A percentile compares a stretch with the other conserved stretches of the same genome.
Evolutionary conservation across 306 rosid genomes (phyloP).

Genomic region (Cucurbita moschata): DNA sequence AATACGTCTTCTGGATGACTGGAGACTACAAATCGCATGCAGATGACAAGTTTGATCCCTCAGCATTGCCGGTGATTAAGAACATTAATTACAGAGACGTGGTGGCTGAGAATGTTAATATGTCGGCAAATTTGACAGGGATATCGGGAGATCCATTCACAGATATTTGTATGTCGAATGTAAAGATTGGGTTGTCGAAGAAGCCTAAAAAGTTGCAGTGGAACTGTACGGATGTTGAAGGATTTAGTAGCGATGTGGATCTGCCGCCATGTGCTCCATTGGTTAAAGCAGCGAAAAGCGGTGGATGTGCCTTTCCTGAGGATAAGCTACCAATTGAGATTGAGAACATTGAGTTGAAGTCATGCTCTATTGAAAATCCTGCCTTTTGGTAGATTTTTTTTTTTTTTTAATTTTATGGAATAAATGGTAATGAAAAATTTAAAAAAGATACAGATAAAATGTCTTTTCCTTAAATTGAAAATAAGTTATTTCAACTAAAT

Average conservation of each 20-base stretch:
- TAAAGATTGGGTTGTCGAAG: constrained; percentile 5
- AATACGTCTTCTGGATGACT: constrained; percentile 54
- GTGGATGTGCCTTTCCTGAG: constrained; percentile 33
- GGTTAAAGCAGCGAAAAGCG: constrained; percentile 13
- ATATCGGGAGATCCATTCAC: constrained; percentile 29
- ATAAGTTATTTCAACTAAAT: no score
- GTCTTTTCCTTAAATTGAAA: no score
- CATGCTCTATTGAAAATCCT: constrained; percentile 17
- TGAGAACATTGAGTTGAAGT: constrained; percentile 27
- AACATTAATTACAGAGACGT: constrained; percentile 37
- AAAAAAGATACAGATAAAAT: no score
- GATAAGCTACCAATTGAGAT: constrained; percentile 40
- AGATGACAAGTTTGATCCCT: constrained; percentile 28
- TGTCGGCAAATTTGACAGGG: constrained; percentile 36
- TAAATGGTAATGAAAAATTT: no score
- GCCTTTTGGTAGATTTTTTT: no score
- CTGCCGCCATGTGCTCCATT: constrained; percentile 43
- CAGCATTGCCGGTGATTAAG: constrained; percentile 37
- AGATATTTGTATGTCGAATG: constrained; percentile 52
- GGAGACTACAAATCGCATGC: constrained; percentile 48
- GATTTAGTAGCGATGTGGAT: constrained; percentile 35
- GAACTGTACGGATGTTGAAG: constrained; percentile 47
- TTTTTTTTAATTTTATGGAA: no score
- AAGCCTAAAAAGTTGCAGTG: constrained; percentile 29
- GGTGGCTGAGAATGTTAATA: constrained; percentile 34